Base-by-base conservation (phyloP, 495 filamentous ascomycete genomes). In the Aspergillus indologenus region DNA sequence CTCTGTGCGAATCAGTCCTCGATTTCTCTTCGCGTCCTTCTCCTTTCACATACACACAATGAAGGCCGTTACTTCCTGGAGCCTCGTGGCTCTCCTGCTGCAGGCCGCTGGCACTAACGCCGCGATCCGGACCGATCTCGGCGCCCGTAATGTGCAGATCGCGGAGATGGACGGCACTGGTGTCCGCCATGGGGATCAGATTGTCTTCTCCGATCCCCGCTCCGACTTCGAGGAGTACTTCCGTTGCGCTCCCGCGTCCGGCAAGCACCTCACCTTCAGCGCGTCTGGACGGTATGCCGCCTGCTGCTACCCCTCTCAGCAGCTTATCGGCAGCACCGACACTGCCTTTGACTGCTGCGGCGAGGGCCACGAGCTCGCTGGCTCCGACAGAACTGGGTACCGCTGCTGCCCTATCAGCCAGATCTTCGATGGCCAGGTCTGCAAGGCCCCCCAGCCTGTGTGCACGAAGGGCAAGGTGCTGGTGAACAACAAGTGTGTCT, bases 281-380 rank as follows among this genome's bases (percentile, higher is more conserved):
- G 34, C 34, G 12, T 40, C 34, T 40, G 34, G 34, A 11, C 34
- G 34, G 34, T 40, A 40, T 15, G 34, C 34, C 12, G 34, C 34
- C 34, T 40, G 34, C 34, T 40, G 34, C 34, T 40, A 40, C 34
- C 34, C 34, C 7, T 8, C 34, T 40, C 34, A 40, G 34, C 34
- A 40, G 34, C 56, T 58, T 20, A 34, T 58, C n/a, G 56, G 56
- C 17, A 52, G 21, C 17, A 20, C 23, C 7, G 56, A 53, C 19
- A 58, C 56, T 9, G 56, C 48, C 9, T 58, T 58, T 18, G 56
- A 58, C 21, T 58, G 56, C 56, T 58, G 56, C 20, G 56, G 47
- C 19, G 45, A 14, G 7, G 48, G 34, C 3, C 56, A 58, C 45
- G 56, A 58, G 19, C 56, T 58, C 1, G 48, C 20, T 31, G 56